A percentile compares a stretch with the other conserved stretches of the same genome.
Evolutionary conservation across 495 filamentous ascomycete species (phyloP).

Genomic region (Aspergillus sclerotiicarbonarius): DNA sequence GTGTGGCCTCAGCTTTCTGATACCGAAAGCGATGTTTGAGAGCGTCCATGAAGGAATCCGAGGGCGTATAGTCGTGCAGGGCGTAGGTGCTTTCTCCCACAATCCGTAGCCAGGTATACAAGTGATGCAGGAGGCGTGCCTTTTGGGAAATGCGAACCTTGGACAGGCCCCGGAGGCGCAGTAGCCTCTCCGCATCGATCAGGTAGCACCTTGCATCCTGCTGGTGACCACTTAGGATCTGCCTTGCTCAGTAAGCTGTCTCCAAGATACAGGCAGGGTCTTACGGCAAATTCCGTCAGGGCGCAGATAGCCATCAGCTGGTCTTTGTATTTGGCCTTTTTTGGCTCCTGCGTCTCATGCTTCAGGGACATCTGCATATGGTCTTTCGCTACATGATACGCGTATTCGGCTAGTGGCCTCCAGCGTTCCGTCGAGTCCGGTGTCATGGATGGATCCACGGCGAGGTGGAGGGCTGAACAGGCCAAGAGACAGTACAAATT

Average conservation of each 20-base stretch:
- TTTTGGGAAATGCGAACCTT: conserved; percentile 37
- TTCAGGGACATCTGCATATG: conserved; percentile 34
- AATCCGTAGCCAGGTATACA: conserved; percentile 37
- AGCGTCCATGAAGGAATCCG: conserved; percentile 23
- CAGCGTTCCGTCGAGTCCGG: conserved; percentile 25
- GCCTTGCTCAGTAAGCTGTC: not conserved
- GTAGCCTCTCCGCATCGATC: conserved; percentile 33
- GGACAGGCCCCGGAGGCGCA: conserved; percentile 29
- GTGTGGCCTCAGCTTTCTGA: not conserved
- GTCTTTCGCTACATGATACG: conserved; percentile 30
- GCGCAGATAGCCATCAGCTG: conserved; percentile 38
- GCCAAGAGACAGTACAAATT: conserved; percentile 34
- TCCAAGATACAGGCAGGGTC: not conserved
- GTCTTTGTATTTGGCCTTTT: conserved; percentile 41
- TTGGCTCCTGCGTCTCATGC: conserved; percentile 27
- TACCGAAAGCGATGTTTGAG: conserved; percentile 20
- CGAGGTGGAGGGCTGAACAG: conserved; percentile 30
- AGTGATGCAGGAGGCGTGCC: conserved; percentile 33
- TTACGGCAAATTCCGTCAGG: conserved; percentile 33
- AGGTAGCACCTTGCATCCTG: conserved; percentile 33
- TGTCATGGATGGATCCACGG: conserved; percentile 16
- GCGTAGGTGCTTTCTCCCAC: conserved; percentile 38
- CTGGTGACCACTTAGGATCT: conserved; percentile 36
- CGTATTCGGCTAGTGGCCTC: conserved; percentile 23
- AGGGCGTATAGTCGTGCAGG: conserved; percentile 32